Conservation (phyloP, 192 early-diverging fungal genomes). For the Coemansia sp. region DNA sequence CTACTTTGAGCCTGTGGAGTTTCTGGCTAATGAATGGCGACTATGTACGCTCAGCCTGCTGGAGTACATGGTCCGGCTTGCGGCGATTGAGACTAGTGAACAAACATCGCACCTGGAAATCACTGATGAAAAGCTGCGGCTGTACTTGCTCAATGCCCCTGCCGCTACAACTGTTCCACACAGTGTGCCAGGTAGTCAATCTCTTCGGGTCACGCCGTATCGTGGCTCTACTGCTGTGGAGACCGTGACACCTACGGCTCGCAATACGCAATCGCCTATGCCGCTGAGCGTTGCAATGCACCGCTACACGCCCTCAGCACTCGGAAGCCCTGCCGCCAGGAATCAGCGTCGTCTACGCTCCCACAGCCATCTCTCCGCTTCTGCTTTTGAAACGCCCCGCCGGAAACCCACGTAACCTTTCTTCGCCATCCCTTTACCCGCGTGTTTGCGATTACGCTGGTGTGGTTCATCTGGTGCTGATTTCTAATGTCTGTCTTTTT, state of each 20-base stretch:
- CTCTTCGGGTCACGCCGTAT: neutral
- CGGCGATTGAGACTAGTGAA: slow-evolving; percentile 64
- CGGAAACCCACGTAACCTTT: neutral
- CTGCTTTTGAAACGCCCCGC: slow-evolving; percentile 8
- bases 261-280: neutral
- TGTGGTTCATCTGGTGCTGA: neutral
- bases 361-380: neutral
- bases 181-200: slow-evolving; percentile 1
- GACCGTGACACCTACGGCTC: neutral
- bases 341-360: neutral
- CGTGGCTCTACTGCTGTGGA: neutral
- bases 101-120: slow-evolving; percentile 63
- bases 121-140: slow-evolving; percentile 65
- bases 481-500: neutral
- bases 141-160: slow-evolving; percentile 51
- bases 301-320: slow-evolving; percentile 13
- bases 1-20: slow-evolving; percentile 27
- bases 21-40: slow-evolving; percentile 33
- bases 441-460: neutral
- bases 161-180: neutral
- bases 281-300: slow-evolving; percentile 2
- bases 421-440: neutral
- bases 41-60: slow-evolving; percentile 58
- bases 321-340: slow-evolving; percentile 10
- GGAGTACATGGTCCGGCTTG: slow-evolving; percentile 61